Evolutionary conservation across 257 asterid genomes (phyloP).

Genomic region (Solanum paucissectum): DNA sequence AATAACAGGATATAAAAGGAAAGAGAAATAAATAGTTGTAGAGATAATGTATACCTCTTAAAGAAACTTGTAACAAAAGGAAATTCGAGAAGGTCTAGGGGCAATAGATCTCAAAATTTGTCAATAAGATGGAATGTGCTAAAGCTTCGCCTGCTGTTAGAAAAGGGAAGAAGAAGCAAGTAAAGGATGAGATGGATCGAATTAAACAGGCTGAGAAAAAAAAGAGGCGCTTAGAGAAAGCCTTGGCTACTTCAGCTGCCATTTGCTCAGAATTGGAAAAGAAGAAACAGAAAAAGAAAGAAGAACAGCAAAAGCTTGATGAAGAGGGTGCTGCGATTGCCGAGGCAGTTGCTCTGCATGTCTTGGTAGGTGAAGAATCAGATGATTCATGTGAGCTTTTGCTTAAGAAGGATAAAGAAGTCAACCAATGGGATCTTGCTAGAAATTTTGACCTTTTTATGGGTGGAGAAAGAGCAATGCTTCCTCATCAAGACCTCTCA

Average conservation of each 20-base stretch:
- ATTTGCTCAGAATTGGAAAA: constrained; percentile 82
- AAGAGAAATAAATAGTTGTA: constrained; percentile 11
- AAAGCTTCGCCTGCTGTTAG: constrained; percentile 48
- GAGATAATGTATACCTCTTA: constrained; percentile 32
- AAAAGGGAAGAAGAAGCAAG: constrained; percentile 86
- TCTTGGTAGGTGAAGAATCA: constrained; percentile 87
- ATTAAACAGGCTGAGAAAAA: constrained; percentile 97
- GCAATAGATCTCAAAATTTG: not conserved
- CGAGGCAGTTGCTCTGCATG: constrained; percentile 92
- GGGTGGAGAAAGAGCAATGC: constrained; percentile 19
- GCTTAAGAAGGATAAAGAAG: constrained; percentile 58
- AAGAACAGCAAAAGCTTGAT: constrained; percentile 84
- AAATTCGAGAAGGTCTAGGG: not conserved
- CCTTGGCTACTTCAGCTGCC: constrained; percentile 96
- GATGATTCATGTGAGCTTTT: constrained; percentile 52
- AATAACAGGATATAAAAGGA: constrained; percentile 20
- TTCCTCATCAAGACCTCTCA: constrained; percentile 39
- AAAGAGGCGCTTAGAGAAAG: constrained; percentile 90
- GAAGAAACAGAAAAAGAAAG: constrained; percentile 90
- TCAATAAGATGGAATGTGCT: constrained; percentile 52
- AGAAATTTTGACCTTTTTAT: constrained; percentile 29
- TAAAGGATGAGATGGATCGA: constrained; percentile 84
- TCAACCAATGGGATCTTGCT: constrained; percentile 45
- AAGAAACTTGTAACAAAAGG: constrained; percentile 11
- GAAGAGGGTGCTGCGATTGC: constrained; percentile 99